Base-by-base conservation (phyloP, 1,284 basidiomycete genomes). In the Marasmius fiardii region DNA sequence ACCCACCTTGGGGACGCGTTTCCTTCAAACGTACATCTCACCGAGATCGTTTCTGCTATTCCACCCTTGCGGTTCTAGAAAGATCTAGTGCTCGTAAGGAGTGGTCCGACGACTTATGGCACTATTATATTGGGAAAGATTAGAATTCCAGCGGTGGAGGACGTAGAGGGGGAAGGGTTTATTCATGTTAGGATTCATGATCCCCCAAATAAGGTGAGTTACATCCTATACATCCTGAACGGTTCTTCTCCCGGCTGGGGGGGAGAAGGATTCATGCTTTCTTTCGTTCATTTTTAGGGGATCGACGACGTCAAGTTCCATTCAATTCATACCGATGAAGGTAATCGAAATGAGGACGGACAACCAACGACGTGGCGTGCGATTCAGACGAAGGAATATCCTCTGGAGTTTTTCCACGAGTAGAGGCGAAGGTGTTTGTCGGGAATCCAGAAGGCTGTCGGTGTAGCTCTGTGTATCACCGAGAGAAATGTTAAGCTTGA, bases 111-210 rank as follows among this genome's bases (percentile, higher is more conserved):
- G 18, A 71, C 77, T 53, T 90, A 91, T 66, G 89, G 90, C 8
- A 81, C 78, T 11, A 81, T 91, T 57, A 80, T 92, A 58, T 69
- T 92, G 23, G 89, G 89, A 21, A 91, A 91, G 76, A 80, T 92
- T 65, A 80, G 79, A 62, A 75, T 91, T 47, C 86, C 88, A 5
- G 84, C 79, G 18, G 69, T 90, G 56, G 73, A 79, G 11, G 86
- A 88, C 63, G 74, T 67, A 7, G 74, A 82, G 61, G 85, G 86
- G 10, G 74, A 77, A 60, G 86, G 88, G 3, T 91, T 78, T 65
- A 65, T 91, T 54, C 87, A 90, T 60, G 82, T 91, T 63, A 80
- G 78, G 55, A 85, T 90, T 60, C 88, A 90, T 63, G 88, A 90
- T 65, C 83, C 88, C 51, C 86, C 85, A 1, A 85, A 88, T 71